Conservation (phyloP, 2,329 filamentous ascomycete species). For the Diplodia mutila region DNA sequence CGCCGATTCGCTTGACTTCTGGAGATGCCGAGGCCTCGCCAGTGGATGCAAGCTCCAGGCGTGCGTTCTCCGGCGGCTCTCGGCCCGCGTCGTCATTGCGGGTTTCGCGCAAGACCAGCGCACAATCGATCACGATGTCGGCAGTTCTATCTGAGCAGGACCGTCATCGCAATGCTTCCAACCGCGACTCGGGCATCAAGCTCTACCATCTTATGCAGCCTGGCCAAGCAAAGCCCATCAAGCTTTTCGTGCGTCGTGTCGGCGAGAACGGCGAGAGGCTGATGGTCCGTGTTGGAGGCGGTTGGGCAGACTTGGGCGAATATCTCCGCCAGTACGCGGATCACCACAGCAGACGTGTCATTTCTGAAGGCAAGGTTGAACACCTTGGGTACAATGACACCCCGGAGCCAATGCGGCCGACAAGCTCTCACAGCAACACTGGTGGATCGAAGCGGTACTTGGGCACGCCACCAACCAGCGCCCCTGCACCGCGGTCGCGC, state of each 20-base stretch:
- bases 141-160: slow-evolving; percentile 42
- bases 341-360: slow-evolving; percentile 79
- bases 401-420: slow-evolving; percentile 10
- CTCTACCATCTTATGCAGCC: slow-evolving; percentile 88
- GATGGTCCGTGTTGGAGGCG: slow-evolving; percentile 96
- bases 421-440: slow-evolving; percentile 21
- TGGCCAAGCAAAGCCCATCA: slow-evolving; percentile 84
- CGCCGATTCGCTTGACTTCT: slow-evolving; percentile 73
- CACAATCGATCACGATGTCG: slow-evolving; percentile 37
- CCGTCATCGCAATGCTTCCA: slow-evolving; percentile 36
- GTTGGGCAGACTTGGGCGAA: slow-evolving; percentile 96
- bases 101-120: not conserved
- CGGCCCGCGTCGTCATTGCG: slow-evolving; percentile 22
- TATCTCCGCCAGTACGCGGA: slow-evolving; percentile 92
- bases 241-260: slow-evolving; percentile 90
- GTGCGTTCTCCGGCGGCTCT: slow-evolving; percentile 18
- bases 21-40: slow-evolving; percentile 36
- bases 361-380: slow-evolving; percentile 60
- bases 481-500: slow-evolving; percentile 3
- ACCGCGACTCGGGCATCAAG: slow-evolving; percentile 69
- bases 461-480: slow-evolving; percentile 13
- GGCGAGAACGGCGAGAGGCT: slow-evolving; percentile 89
- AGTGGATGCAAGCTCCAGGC: not conserved
- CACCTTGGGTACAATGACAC: slow-evolving; percentile 52
- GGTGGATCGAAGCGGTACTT: slow-evolving; percentile 8